phyloP scores from a whole-genome alignment of 2,329 filamentous ascomycete species.

The Trichoderma semiorbis region DNA sequence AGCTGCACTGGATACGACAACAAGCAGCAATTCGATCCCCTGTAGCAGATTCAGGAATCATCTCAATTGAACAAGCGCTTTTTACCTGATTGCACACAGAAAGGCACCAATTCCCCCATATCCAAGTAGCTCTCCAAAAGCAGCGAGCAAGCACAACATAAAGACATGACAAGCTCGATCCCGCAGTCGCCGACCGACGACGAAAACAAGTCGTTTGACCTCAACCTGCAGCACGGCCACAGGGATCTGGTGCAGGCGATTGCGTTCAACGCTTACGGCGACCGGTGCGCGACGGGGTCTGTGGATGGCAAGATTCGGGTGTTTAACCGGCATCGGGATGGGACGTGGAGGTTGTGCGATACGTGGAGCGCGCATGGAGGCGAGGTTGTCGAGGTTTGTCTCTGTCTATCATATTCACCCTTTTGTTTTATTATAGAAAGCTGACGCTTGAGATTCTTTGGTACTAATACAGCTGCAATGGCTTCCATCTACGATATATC shows the following conservation, averaged over 20 bases:
- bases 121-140: not conserved
- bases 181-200: slow-evolving; percentile 43
- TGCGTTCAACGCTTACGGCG: slow-evolving; percentile 89
- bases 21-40: not conserved
- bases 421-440: not conserved
- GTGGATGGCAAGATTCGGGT: slow-evolving; percentile 91
- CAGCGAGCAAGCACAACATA: not conserved
- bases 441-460: not conserved
- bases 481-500: slow-evolving; percentile 86
- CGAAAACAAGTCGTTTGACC: slow-evolving; percentile 49
- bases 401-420: not conserved
- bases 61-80: not conserved
- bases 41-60: not conserved
- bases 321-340: slow-evolving; percentile 78
- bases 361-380: slow-evolving; percentile 88
- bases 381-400: slow-evolving; percentile 79
- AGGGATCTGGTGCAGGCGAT: slow-evolving; percentile 79
- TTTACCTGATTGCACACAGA: not conserved
- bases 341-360: slow-evolving; percentile 76
- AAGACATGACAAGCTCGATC: slow-evolving; percentile 30
- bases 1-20: not conserved
- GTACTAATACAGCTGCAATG: slow-evolving; percentile 69
- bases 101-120: not conserved
- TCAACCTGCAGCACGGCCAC: slow-evolving; percentile 70
- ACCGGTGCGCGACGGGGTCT: slow-evolving; percentile 84